A percentile compares a stretch with the other conserved stretches of the same genome.
Conservation (phyloP, 2,329 filamentous ascomycete genomes). For the Clarireedia sp. region DNA sequence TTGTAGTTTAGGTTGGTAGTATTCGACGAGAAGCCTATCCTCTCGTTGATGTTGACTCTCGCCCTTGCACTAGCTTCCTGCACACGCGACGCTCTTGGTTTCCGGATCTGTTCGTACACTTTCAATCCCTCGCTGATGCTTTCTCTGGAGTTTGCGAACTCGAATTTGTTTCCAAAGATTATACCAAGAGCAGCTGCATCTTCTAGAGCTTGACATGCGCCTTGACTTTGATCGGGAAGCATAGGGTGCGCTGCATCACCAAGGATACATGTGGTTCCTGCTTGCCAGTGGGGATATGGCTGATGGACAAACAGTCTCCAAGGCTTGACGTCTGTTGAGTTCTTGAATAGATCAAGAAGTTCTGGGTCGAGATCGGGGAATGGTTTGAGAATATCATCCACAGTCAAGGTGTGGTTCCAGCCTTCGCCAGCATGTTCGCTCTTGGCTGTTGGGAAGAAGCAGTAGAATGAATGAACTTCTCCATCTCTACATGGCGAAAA, state of each 20-base stretch:
- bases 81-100: conserved; percentile 46
- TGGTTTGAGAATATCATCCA: conserved; percentile 52
- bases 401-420: conserved; percentile 27
- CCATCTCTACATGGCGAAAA: conserved; percentile 33
- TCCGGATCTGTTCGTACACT: conserved; percentile 42
- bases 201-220: conserved; percentile 40
- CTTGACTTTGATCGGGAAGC: conserved; percentile 62
- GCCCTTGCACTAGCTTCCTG: conserved; percentile 50
- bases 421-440: conserved; percentile 23
- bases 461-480: conserved; percentile 33
- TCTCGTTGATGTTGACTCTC: conserved; percentile 51
- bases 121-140: conserved; percentile 33
- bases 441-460: conserved; percentile 29
- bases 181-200: conserved; percentile 32
- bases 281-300: conserved; percentile 50
- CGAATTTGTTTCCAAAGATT: conserved; percentile 21
- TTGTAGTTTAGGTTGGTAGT: conserved; percentile 43
- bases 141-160: conserved; percentile 6
- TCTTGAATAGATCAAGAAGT: conserved; percentile 20
- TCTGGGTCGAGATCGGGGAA: conserved; percentile 49
- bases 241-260: conserved; percentile 62
- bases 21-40: conserved; percentile 31
- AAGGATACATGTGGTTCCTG: conserved; percentile 45
- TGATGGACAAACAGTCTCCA: conserved; percentile 38
- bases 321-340: conserved; percentile 26